Base-by-base conservation (phyloP, 805 yeast genomes). In the Pichia phayaonensis region DNA sequence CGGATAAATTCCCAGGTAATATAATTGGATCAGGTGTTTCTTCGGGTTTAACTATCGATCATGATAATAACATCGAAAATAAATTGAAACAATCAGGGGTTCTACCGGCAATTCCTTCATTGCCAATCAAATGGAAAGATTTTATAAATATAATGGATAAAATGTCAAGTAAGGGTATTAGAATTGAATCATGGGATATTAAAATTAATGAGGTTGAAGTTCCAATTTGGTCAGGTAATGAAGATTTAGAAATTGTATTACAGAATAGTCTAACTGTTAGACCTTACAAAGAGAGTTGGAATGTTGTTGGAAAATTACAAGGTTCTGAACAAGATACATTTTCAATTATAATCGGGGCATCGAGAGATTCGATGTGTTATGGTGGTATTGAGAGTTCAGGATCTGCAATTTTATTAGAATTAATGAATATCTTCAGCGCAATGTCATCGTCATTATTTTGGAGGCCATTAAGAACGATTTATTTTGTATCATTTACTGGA, bases 401-500 rank as follows among this genome's bases (percentile, higher is more conserved):
- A 1, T 82, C 94, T 1, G 80, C 84, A 0, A 70, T 84, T 1
- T 61, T 90, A 49, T 65, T 90, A 22, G 92, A 90, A 55, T 66
- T 90, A 51, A 79, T 86, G 11, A 79, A 84, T 50, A 64, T 86
- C 0, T 79, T 90, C 48, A 80, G 87, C 21, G 72, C 79, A 26
- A 69, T 90, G 64, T 81, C 78, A 52, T 72, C 79, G 47, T 72
- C 81, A 38, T 76, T 75, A 58, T 80, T 82, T 53, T 90, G 97
- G 97, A 71, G 73, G 44, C 97, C 98, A 0, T 65, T 89, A 40
- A 76, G 98, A 63, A 75, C 90, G 3, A 82, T 90, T 15, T 83
- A 84, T 60, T 90, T 90, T 68, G 80, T 81, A 0, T 86, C 96
- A 0, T 89, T 86, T 71, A 95, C 90, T 59, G 97, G 86, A 1